phyloP scores from a whole-genome alignment of 495 filamentous ascomycete species.

The Aspergillus homomorphus region DNA sequence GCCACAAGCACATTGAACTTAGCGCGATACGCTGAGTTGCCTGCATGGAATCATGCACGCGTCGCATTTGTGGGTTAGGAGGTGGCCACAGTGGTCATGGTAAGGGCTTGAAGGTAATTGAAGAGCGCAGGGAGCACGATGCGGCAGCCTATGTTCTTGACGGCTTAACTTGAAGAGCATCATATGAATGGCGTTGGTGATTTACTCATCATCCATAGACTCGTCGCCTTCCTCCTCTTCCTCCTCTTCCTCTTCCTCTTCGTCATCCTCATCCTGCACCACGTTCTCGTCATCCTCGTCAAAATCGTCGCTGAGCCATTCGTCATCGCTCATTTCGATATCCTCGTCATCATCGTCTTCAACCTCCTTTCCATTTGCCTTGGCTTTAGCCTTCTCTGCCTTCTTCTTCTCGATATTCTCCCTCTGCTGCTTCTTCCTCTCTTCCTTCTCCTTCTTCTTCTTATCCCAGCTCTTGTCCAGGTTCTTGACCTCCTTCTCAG shows the following conservation, averaged over 20 bases:
- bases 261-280: conserved; percentile 44
- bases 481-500: conserved; percentile 67
- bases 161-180: background rate
- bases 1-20: background rate
- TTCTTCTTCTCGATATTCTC: conserved; percentile 87
- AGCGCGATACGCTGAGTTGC: background rate
- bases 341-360: conserved; percentile 54
- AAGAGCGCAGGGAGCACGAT: background rate
- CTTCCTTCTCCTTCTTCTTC: conserved; percentile 75
- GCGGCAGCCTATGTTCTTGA: background rate
- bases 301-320: conserved; percentile 59
- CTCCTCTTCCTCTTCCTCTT: conserved; percentile 33
- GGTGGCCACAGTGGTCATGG: background rate
- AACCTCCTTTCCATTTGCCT: conserved; percentile 40
- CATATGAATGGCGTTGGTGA: background rate
- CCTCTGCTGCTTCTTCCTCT: conserved; percentile 72
- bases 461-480: conserved; percentile 79
- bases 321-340: conserved; percentile 51
- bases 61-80: background rate
- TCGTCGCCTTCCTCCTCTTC: conserved; percentile 36
- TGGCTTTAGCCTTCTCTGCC: conserved; percentile 52
- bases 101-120: background rate
- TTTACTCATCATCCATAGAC: conserved; percentile 43
- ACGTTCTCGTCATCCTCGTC: conserved; percentile 37
- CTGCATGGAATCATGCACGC: background rate